These are phyloP conservation scores for Quercus wislizeni DNA, from an alignment of 306 rosid genomes.

Conservation along the genomic window DNA sequence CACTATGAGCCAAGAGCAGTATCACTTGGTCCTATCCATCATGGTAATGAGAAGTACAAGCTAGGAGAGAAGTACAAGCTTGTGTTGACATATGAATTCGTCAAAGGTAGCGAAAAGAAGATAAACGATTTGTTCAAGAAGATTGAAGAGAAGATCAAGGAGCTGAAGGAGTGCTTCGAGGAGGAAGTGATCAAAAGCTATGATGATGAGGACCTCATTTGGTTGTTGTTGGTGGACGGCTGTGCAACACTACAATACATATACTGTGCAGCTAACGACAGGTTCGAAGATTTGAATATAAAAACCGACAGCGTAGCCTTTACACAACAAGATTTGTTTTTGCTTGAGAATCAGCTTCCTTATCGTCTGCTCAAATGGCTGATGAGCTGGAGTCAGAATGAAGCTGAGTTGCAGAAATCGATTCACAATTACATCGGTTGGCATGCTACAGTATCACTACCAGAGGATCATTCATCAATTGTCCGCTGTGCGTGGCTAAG, in stretches of 20 bases:
- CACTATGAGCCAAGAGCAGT: slow-evolving; percentile 4
- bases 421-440: not conserved
- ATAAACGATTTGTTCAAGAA: not conserved
- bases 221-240: slow-evolving; percentile 24
- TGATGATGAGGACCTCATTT: not conserved
- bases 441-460: too few species aligned
- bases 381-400: not conserved
- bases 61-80: slow-evolving; percentile 9
- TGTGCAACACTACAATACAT: slow-evolving; percentile 14
- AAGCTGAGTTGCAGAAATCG: not conserved
- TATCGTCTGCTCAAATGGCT: slow-evolving; percentile 9
- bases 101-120: rapidly evolving
- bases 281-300: not conserved
- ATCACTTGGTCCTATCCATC: slow-evolving; percentile 20
- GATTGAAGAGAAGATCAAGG: not conserved
- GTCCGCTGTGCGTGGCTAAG: too few species aligned
- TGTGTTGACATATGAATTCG: not conserved
- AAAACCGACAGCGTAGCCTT: slow-evolving; percentile 4
- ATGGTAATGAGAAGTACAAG: not conserved
- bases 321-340: slow-evolving; percentile 14
- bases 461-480: too few species aligned
- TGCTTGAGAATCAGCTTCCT: slow-evolving; percentile 30
- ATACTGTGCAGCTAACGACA: not conserved
- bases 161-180: not conserved
- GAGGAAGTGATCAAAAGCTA: not conserved